phyloP scores from a whole-genome alignment of 1,139 yeast species.

The Geotrichum reessii region DNA sequence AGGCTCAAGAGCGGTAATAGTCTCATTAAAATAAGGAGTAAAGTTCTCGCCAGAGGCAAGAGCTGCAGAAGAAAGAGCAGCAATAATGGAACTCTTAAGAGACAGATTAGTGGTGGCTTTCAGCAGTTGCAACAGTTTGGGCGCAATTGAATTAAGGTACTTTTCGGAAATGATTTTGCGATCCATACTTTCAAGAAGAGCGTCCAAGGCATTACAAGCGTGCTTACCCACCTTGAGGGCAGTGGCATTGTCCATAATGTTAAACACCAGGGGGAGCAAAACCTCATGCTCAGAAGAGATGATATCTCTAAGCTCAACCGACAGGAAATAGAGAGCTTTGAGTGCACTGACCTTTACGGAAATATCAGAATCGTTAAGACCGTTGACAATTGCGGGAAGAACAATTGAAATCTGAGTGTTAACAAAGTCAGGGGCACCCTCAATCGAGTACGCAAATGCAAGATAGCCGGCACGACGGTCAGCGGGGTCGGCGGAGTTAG shows the following conservation, averaged over 20 bases:
- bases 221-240: constrained; percentile 81
- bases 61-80: constrained; percentile 96
- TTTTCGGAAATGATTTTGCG: constrained; percentile 70
- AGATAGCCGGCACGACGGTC: constrained; percentile 86
- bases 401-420: constrained; percentile 69
- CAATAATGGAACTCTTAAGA: constrained; percentile 81
- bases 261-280: constrained; percentile 79
- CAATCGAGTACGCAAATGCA: constrained; percentile 74
- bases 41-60: constrained; percentile 88
- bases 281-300: constrained; percentile 78
- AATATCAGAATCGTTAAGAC: constrained; percentile 72
- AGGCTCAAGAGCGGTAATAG: constrained; percentile 76
- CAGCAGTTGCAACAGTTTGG: constrained; percentile 79
- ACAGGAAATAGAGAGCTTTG: constrained; percentile 70
- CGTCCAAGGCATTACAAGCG: constrained; percentile 88
- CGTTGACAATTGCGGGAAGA: constrained; percentile 64
- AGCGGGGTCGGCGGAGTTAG: constrained; percentile 59
- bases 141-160: constrained; percentile 84
- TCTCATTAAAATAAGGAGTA: constrained; percentile 75
- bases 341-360: constrained; percentile 83
- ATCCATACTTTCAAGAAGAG: constrained; percentile 84
- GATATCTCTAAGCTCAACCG: constrained; percentile 77
- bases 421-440: constrained; percentile 92
- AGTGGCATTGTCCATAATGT: constrained; percentile 79
- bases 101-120: constrained; percentile 56